These are phyloP conservation scores for Trichoderma sp. DNA, from an alignment of 2,329 filamentous ascomycete genomes.

Conservation along the genomic window DNA sequence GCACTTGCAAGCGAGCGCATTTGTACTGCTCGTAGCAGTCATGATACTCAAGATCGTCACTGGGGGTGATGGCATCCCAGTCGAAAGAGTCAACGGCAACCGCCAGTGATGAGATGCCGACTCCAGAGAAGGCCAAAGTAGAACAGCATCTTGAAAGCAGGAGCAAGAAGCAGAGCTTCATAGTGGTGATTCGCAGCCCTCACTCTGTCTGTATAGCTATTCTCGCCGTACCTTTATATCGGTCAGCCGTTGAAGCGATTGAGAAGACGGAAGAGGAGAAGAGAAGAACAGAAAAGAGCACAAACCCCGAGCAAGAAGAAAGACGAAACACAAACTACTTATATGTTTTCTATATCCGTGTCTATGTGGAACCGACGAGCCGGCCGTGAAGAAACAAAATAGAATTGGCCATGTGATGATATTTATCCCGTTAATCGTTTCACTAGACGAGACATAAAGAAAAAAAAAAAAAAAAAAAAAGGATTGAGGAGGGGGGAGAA, in stretches of 20 bases:
- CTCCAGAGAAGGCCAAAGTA: slow-evolving; percentile 53
- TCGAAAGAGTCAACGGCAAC: slow-evolving; percentile 34
- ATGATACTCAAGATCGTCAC: slow-evolving; percentile 41
- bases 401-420: neutral
- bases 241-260: neutral
- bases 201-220: neutral
- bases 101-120: neutral
- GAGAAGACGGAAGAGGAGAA: neutral
- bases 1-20: slow-evolving; percentile 47
- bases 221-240: neutral
- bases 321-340: neutral
- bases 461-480: too few species aligned
- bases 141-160: slow-evolving; percentile 35
- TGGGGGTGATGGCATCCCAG: slow-evolving; percentile 42
- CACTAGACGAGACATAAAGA: neutral
- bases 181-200: neutral
- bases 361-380: neutral
- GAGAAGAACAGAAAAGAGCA: neutral
- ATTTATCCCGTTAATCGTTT: neutral
- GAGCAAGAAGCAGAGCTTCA: slow-evolving; percentile 27
- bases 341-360: neutral
- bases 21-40: slow-evolving; percentile 43
- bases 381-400: neutral
- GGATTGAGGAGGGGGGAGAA: neutral
- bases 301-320: neutral